Evolutionary conservation across 441 rosid species (phyloP), one percentile per base, ranked within the genome.

Genomic region (Macaranga tanarius): DNA sequence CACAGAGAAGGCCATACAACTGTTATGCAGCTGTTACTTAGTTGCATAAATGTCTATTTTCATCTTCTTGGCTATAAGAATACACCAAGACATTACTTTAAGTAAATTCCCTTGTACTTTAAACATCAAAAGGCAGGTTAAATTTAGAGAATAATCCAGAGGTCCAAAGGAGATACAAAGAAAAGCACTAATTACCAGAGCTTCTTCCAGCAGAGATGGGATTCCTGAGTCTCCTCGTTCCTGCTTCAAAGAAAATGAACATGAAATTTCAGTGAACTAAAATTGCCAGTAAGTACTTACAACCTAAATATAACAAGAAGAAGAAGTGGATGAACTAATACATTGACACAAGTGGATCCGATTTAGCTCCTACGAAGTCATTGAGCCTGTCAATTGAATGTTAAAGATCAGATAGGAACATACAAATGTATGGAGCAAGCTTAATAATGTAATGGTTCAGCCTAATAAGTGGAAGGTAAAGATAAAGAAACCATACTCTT

Each of bases 401-500:
- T 65, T 48, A 13, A 13, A 16, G 10, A 31, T 68, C 34, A 60
- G 67, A 42, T 0, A 26, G 15, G 44, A 70, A 45, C 17, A 15
- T 16, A 28, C 13, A 48, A 40, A 69, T 10, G 19, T 26, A 59
- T 31, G 6, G 9, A 47, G 15, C 25, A 10, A 31, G 26, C 44
- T 64, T 51, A 28, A 31, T 31, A 31, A 31, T 50, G 40, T 11
- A 2, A 23, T 40, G 9, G 6, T 59, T 59, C 19, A 10, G 48
- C 19, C 16, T 26, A 25, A 8, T 8, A 25, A 22, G 45, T 62
- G 40, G 55, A 56, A 54, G 25, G 34, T 10, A 52, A 65, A 55
- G 28, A 60, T 56, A 26, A 45, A 13, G 74, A 75, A 73, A 23
- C 11, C 84, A 40, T 85, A 87, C 91, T 87, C 89, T 85, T 83